These are phyloP conservation scores for Backusella macrospora DNA, from an alignment of 192 early-diverging fungal genomes.

Conservation along the genomic window DNA sequence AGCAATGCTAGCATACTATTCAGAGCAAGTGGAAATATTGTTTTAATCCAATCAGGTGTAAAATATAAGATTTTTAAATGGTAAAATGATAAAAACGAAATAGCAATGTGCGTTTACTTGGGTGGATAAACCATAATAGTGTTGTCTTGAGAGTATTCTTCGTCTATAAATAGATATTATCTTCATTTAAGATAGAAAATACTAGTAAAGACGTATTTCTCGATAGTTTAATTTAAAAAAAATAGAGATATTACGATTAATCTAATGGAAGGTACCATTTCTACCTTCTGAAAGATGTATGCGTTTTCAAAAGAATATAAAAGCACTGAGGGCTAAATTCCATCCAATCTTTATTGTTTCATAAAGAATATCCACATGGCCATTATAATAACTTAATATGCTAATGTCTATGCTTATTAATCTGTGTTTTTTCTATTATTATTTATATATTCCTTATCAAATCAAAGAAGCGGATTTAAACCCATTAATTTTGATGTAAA, in stretches of 20 bases:
- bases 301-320: not conserved
- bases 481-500: not conserved
- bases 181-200: not conserved
- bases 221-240: not conserved
- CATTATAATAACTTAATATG: not conserved
- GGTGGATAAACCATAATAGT: too few species aligned
- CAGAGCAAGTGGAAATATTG: not conserved
- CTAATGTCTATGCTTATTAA: not conserved
- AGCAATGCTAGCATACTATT: not conserved
- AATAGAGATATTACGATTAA: not conserved
- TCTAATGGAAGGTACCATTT: not conserved
- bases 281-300: not conserved
- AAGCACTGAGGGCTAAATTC: not conserved
- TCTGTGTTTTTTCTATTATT: not conserved
- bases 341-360: not conserved
- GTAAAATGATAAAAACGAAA: not conserved
- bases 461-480: not conserved
- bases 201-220: not conserved
- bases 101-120: not conserved
- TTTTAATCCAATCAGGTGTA: not conserved
- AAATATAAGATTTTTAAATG: not conserved
- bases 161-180: not conserved
- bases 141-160: too few species aligned
- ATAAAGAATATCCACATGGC: not conserved
- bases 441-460: constrained; percentile 3